Evolutionary conservation across 352 stramenopile species (phyloP).

Genomic region (Lagenidium sp.): DNA sequence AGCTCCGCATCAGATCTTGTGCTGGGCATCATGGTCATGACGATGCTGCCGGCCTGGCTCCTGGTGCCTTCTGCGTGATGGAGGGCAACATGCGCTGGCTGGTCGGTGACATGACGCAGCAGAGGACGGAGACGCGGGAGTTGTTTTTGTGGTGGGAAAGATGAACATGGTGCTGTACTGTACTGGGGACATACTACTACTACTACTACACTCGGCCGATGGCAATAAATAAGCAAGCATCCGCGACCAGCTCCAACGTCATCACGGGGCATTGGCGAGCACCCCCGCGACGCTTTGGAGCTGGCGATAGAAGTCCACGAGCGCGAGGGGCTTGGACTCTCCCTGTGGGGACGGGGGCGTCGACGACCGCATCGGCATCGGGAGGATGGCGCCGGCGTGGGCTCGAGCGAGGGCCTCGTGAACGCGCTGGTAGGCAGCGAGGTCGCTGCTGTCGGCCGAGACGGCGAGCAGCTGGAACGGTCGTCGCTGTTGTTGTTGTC

Average conservation of each 20-base stretch:
- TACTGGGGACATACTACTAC: no score
- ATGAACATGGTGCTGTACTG: neutral
- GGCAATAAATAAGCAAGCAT: neutral
- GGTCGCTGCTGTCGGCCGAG: constrained; percentile 8
- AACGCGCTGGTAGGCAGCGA: constrained; percentile 1
- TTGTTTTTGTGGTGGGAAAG: neutral
- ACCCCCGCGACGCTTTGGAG: neutral
- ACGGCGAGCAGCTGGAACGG: constrained; percentile 8
- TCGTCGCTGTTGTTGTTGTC: neutral
- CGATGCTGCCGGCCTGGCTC: no score
- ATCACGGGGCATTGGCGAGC: neutral
- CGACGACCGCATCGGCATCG: constrained; percentile 1
- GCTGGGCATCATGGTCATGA: no score
- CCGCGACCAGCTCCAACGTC: neutral
- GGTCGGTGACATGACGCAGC: no score
- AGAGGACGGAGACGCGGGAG: neutral
- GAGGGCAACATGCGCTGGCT: no score
- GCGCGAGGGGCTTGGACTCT: constrained; percentile 5
- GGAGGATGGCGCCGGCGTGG: constrained; percentile 5
- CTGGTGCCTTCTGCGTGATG: no score
- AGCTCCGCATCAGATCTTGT: no score
- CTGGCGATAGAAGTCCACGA: constrained; percentile 7
- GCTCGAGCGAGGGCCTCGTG: constrained; percentile 8
- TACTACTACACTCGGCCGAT: no score
- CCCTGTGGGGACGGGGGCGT: no score